These are phyloP conservation scores for Babjeviella inositovora DNA, from an alignment of 805 yeast species.

Conservation along the genomic window DNA sequence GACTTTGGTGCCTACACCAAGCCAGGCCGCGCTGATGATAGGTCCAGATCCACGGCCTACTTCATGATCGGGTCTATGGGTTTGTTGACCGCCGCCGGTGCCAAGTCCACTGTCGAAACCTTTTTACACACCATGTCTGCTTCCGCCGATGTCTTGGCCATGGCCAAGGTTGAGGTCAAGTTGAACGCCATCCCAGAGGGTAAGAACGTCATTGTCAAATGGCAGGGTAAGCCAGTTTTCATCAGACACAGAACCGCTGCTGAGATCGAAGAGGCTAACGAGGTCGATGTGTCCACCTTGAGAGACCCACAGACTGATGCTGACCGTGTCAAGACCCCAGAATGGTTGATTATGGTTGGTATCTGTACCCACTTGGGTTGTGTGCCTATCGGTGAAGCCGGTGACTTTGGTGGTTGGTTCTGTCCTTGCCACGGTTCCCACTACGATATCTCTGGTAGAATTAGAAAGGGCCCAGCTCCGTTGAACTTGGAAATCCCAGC, in stretches of 20 bases:
- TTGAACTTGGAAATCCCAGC: conserved; percentile 93
- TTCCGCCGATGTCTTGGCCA: conserved; percentile 95
- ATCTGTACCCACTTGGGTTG: conserved; percentile 99
- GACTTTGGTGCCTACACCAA: conserved; percentile 72
- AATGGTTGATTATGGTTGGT: conserved; percentile 98
- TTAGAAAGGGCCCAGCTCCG: conserved; percentile 99
- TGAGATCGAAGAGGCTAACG: conserved; percentile 91
- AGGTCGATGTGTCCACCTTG: conserved; percentile 55
- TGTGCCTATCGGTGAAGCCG: conserved; percentile 99
- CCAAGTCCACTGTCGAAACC: conserved; percentile 88
- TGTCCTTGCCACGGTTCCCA: conserved; percentile 99
- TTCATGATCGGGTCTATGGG: conserved; percentile 97
- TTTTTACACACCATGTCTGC: conserved; percentile 92
- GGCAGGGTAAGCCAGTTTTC: conserved; percentile 99
- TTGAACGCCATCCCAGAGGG: conserved; percentile 90
- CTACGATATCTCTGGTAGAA: conserved; percentile 99
- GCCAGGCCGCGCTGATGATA: conserved; percentile 46
- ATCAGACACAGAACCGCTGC: conserved; percentile 94
- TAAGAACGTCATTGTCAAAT: conserved; percentile 93
- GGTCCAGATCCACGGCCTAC: conserved; percentile 77
- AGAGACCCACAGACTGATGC: conserved; percentile 92
- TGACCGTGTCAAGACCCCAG: conserved; percentile 91
- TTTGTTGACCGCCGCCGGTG: conserved; percentile 80
- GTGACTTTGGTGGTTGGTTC: conserved; percentile 99
- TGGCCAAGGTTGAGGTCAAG: conserved; percentile 98